Conservation (phyloP, 164 flowering plant genomes). For the Vitis riparia region DNA sequence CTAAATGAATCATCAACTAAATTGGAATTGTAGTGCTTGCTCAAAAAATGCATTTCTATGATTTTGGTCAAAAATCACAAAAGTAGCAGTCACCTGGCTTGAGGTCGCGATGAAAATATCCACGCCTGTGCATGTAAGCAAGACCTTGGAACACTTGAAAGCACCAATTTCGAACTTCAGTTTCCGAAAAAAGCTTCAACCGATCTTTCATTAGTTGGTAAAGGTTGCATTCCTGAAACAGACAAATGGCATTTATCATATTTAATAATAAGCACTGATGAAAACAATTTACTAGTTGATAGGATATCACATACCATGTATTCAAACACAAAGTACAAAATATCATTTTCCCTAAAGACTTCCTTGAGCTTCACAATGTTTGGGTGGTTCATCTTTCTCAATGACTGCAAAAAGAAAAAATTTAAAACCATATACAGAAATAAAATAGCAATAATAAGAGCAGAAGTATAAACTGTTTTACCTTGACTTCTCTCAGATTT, state of each 20-base stretch:
- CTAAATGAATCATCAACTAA: no score
- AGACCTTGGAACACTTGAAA: slow-evolving; percentile 98
- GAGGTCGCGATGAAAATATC: slow-evolving; percentile 81
- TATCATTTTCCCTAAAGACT: slow-evolving; percentile 87
- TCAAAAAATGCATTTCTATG: no score
- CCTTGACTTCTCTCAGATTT: slow-evolving; percentile 98
- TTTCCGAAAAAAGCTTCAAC: slow-evolving; percentile 70
- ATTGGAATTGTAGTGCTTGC: no score
- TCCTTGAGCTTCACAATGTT: slow-evolving; percentile 97
- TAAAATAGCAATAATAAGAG: not conserved
- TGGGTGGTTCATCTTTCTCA: slow-evolving; percentile 92
- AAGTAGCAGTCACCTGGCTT: slow-evolving; percentile 51
- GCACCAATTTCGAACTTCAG: slow-evolving; percentile 93
- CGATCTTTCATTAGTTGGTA: slow-evolving; percentile 93
- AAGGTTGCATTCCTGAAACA: slow-evolving; percentile 81
- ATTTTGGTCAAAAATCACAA: not conserved
- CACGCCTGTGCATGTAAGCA: slow-evolving; percentile 90
- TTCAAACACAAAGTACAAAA: slow-evolving; percentile 88
- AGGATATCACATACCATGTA: slow-evolving; percentile 68
- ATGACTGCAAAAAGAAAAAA: slow-evolving; percentile 53
- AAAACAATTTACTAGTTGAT: not conserved
- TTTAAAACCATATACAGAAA: not conserved
- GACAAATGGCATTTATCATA: not conserved
- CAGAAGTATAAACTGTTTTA: slow-evolving; percentile 13
- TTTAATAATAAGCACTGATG: not conserved